Percentiles rank a stretch among this genome's conserved stretches.
Evolutionary conservation across 768 basidiomycete species (phyloP).

Genomic region (Panellus pusillus): DNA sequence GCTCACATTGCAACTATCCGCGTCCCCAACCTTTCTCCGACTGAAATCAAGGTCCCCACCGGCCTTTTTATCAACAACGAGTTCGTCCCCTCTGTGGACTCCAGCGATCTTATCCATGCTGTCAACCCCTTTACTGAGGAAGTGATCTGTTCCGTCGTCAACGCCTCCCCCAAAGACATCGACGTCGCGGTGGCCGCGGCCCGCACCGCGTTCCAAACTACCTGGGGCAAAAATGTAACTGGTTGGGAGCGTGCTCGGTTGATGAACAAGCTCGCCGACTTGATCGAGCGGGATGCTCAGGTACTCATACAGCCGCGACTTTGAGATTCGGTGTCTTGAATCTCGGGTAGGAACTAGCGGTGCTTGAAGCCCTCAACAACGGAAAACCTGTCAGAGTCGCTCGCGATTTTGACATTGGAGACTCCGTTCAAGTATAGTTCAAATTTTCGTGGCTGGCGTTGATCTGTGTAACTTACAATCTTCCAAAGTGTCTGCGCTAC

Average conservation of each 20-base stretch:
- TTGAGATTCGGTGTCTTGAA: not conserved
- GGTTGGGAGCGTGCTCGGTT: constrained; percentile 79
- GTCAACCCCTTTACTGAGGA: constrained; percentile 84
- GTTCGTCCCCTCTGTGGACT: constrained; percentile 77
- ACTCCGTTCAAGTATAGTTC: constrained; percentile 47
- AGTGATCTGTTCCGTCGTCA: constrained; percentile 61
- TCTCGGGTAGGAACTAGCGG: constrained; percentile 62
- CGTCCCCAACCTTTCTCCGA: constrained; percentile 32
- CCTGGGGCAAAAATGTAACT: constrained; percentile 90
- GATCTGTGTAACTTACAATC: not conserved
- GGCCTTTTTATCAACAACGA: constrained; percentile 93
- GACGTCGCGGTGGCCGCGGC: constrained; percentile 84
- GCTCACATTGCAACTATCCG: constrained; percentile 39
- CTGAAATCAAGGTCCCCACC: constrained; percentile 64
- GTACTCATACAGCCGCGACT: not conserved
- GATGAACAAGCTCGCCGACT: constrained; percentile 83
- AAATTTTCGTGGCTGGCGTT: not conserved
- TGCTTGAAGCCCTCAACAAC: constrained; percentile 85
- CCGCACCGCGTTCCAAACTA: constrained; percentile 76
- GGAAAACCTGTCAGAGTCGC: constrained; percentile 78
- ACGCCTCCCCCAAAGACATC: constrained; percentile 37
- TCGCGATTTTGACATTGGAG: constrained; percentile 78
- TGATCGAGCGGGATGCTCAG: constrained; percentile 79
- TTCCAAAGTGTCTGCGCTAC: constrained; percentile 69
- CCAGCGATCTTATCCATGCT: constrained; percentile 59